Evolutionary conservation across 441 rosid species (phyloP).

Genomic region (Erodium trifolium): DNA sequence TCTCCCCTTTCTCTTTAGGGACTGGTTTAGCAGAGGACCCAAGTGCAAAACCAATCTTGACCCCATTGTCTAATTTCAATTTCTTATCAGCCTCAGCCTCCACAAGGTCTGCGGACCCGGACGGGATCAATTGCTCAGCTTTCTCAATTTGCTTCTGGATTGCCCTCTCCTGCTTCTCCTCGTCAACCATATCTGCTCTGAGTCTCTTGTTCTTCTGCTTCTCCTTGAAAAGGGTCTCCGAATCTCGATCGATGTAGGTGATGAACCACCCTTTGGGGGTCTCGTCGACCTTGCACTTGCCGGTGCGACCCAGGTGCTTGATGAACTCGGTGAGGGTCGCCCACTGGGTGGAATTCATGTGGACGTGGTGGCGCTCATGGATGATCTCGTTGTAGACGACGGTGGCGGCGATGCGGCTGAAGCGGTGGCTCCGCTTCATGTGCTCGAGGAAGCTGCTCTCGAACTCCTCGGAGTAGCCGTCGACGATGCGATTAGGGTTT

Average conservation of each 20-base stretch:
- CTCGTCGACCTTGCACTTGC: slow-evolving; percentile 91
- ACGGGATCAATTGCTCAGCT: slow-evolving; percentile 36
- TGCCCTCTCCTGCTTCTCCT: slow-evolving; percentile 85
- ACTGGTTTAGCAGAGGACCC: slow-evolving; percentile 24
- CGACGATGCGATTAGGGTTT: too few relatives aligned
- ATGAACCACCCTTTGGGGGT: slow-evolving; percentile 97
- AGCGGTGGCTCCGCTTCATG: slow-evolving; percentile 76
- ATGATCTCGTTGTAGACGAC: slow-evolving; percentile 90
- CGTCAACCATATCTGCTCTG: slow-evolving; percentile 65
- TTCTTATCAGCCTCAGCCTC: slow-evolving; percentile 18
- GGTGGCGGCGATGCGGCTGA: slow-evolving; percentile 82
- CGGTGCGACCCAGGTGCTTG: slow-evolving; percentile 64
- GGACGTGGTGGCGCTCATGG: slow-evolving; percentile 74
- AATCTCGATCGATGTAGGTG: slow-evolving; percentile 80
- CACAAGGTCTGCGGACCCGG: not conserved
- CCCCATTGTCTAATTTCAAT: slow-evolving; percentile 45
- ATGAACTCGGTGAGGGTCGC: slow-evolving; percentile 82
- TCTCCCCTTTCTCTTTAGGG: slow-evolving; percentile 42
- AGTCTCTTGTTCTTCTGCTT: slow-evolving; percentile 74
- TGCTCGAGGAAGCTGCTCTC: slow-evolving; percentile 62
- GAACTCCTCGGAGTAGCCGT: slow-evolving; percentile 33
- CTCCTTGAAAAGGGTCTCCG: slow-evolving; percentile 77
- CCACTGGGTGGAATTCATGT: slow-evolving; percentile 90
- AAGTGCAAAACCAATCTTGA: slow-evolving; percentile 62
- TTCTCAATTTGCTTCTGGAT: slow-evolving; percentile 72